Evolutionary conservation across 179 eudicot genomes (phyloP), one percentile per base, ranked within the genome.

Genomic region (Heliamphora pulchella): DNA sequence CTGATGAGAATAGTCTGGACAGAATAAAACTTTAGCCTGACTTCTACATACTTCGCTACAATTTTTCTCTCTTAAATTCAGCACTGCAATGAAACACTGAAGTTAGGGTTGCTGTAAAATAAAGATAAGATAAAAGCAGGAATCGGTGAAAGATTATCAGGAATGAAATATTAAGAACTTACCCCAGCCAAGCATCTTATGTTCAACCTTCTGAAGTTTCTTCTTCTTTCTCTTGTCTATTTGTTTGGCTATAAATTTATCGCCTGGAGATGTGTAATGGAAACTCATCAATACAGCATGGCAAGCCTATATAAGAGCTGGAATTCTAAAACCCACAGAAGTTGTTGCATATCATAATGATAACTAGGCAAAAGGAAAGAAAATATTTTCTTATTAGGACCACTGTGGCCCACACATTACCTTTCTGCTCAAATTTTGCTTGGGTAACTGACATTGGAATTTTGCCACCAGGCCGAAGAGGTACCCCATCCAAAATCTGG

Each of bases 141-240:
- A 3, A 3, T 48, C 5, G 51, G 4, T 6, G 7, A 3, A 48
- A 48, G 51, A 48, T 3, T 48, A 48, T 48, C 51, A 48, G 51
- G 51, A 48, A 48, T 3, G 51, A 3, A 48, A 48, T 3, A 48
- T 3, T 47, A n/a, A 70, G 54, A n/a, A 70, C 84, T 47, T 91
- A 94, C 99, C 98, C 99, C 98, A 96, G 62, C 98, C 97, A 81
- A 96, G 98, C 97, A 96, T 94, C 94, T 94, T 96, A 43, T 87
- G 89, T 87, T 94, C 99, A 78, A 96, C 96, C 86, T 89, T 92
- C 88, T 94, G 90, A 62, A 91, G 88, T 83, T 96, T 96, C 81
- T 74, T 91, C 85, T 96, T 96, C 91, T 94, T 94, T 82, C 77
- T 92, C 87, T 94, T 92, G 90, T 96, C 99, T 31, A 88, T 71